Base-by-base conservation (phyloP, 73 alveolate species). In the Symbiodinium natans region DNA sequence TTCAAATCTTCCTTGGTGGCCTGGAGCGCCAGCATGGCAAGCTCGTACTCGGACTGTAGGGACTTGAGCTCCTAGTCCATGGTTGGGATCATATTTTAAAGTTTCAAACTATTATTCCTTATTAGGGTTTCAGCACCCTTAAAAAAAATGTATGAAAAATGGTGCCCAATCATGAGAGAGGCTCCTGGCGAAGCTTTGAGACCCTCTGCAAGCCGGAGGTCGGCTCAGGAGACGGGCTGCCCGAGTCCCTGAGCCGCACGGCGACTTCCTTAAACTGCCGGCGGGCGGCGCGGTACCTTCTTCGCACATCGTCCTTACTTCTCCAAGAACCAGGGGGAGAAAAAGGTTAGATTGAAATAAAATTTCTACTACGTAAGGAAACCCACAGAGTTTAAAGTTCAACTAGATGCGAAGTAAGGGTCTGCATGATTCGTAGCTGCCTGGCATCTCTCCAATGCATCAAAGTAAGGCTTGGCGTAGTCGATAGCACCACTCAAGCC, bases 381-480 rank as follows among this genome's bases (percentile, higher is more conserved):
- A n/a, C n/a, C n/a, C n/a, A n/a, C n/a, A 29, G 31, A 29, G 40
- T 17, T 71, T 6, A 27, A 17, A 52, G 21, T 11, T 15, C 73
- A 11, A 52, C 29, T 52, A 15, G 31, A 29, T 11, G 11, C 33
- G 23, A 3, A 10, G 38, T 39, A 23, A 23, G n/a, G 10, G 73
- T 40, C 92, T 23, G 40, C 39, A n/a, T 2, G 71, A 27, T 41
- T 41, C 40, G 41, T 27, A 40, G 82, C 17, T 39, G 56, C 95
- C 86, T 88, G 95, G 73, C 95, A 88, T 73, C 29, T 39, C 46
- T 41, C 68, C 34, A 88, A 83, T 54, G 95, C 41, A 29, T 88
- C 95, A n/a, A 63, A 88, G 86, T 88, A 88, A 4, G 95, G 95
- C 86, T 88, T 88, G 42, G 95, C 95, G 39, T 88, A 83, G 86